Base-by-base conservation (phyloP, 495 filamentous ascomycete species). In the Aspergillus conjunctus region DNA sequence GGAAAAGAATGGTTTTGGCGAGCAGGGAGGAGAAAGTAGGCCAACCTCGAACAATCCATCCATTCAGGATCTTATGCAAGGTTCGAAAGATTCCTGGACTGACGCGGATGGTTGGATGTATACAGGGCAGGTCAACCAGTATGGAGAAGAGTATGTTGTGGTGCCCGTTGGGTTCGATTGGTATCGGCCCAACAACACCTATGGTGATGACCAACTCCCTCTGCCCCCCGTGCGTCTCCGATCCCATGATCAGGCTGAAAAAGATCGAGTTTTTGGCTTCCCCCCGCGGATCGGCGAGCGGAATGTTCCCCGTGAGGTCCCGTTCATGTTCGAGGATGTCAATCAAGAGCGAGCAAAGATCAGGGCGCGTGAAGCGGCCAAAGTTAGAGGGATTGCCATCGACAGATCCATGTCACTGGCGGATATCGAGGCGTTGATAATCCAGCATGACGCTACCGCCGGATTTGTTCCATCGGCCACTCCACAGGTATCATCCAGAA, bases 261-360 rank as follows among this genome's bases (percentile, higher is more conserved):
- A 54, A 15, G 73, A 79, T 41, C 48, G 57, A 1, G 63, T 71
- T 12, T 71, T 73, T 52, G 75, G 78, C 0, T 80, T 70, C 56
- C 76, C 78, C 3, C 78, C 78, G 0, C 66, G 66, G 22, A 64
- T 76, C 17, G 78, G 77, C 4, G 64, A 74, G 34, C 73, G 76
- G 4, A 79, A 81, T 54, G 31, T 76, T 15, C 74, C 72, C 3
- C 63, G 51, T 37, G 58, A 48, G 15, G 45, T 18, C 14, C 45
- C 62, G 10, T 68, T 68, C 58, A n/a, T 53, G 0, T 37, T 54
- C 21, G 68, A 71, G 34, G 46, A 71, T 45, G 51, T 68, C 12
- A 31, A 62, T 1, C 50, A 60, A 31, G 69, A 67, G 32, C 54
- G n/a, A 50, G 56, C 60, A 3, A 67, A 60, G 46, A 61, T 71